Evolutionary conservation across 2,329 filamentous ascomycete genomes (phyloP).

Genomic region (Pyricularia sp.): DNA sequence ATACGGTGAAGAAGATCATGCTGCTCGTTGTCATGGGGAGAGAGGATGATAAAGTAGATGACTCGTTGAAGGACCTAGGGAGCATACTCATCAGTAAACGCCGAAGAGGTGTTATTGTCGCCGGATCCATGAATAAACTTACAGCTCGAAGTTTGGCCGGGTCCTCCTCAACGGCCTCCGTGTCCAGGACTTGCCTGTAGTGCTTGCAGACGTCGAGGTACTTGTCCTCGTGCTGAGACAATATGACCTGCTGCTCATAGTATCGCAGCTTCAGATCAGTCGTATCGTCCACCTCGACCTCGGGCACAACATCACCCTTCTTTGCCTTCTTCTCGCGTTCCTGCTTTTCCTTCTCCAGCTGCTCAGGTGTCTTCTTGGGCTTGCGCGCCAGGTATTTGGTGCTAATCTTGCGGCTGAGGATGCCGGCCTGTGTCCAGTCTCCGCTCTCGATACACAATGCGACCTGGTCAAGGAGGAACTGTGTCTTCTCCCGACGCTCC

Average conservation of each 20-base stretch:
- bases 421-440: slow-evolving; percentile 92
- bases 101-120: too few relatives aligned
- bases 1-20: slow-evolving; percentile 93
- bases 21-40: slow-evolving; percentile 96
- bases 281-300: slow-evolving; percentile 73
- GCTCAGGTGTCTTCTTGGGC: slow-evolving; percentile 78
- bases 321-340: slow-evolving; percentile 77
- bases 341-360: slow-evolving; percentile 83
- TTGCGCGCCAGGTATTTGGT: slow-evolving; percentile 82
- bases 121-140: too few relatives aligned
- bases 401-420: slow-evolving; percentile 93
- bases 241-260: slow-evolving; percentile 92
- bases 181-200: slow-evolving; percentile 93
- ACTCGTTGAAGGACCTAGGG: slow-evolving; percentile 82
- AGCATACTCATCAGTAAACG: neutral
- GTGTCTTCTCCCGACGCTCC: slow-evolving; percentile 93
- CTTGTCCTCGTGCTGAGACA: slow-evolving; percentile 94
- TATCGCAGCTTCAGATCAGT: slow-evolving; percentile 92
- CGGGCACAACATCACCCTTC: slow-evolving; percentile 63
- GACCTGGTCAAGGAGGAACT: slow-evolving; percentile 95
- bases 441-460: slow-evolving; percentile 86
- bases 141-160: slow-evolving; percentile 74
- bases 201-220: slow-evolving; percentile 97
- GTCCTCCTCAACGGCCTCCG: slow-evolving; percentile 87
- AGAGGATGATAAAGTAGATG: slow-evolving; percentile 94